These are phyloP conservation scores for Brassica juncea DNA, from an alignment of 345 rosid genomes.

Conservation along the genomic window DNA sequence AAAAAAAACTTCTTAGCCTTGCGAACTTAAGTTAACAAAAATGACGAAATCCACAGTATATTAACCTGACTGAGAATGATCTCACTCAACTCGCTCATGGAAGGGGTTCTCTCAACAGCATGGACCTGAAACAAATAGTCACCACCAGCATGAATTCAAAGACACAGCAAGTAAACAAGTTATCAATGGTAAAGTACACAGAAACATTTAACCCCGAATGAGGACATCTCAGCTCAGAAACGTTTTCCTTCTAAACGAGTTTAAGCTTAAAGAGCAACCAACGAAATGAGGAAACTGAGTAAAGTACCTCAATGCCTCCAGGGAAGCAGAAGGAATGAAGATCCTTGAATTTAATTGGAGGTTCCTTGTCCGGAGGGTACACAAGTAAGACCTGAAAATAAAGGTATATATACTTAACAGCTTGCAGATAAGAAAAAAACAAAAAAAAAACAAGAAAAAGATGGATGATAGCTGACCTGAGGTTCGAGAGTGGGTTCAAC, in stretches of 20 bases:
- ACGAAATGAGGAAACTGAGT: background rate
- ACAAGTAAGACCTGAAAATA: conserved; percentile 78
- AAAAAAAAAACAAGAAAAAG: background rate
- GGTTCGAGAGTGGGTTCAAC: conserved; percentile 82
- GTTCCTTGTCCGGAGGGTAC: conserved; percentile 83
- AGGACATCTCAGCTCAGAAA: background rate
- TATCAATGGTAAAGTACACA: background rate
- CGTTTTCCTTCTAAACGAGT: background rate
- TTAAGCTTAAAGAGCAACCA: background rate
- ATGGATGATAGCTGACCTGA: conserved; percentile 52
- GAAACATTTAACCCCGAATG: background rate
- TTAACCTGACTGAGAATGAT: conserved; percentile 82
- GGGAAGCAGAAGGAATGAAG: conserved; percentile 94
- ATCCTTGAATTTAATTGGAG: conserved; percentile 83
- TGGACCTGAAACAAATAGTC: conserved; percentile 58
- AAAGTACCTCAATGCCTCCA: conserved; percentile 81
- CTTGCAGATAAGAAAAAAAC: background rate
- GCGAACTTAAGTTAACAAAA: conserved; percentile 9
- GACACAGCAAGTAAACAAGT: background rate
- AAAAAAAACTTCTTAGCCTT: background rate
- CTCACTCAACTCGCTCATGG: conserved; percentile 95
- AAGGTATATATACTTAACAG: conserved; percentile 29
- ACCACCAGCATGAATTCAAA: background rate
- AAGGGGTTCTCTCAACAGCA: conserved; percentile 92
- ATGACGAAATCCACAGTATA: background rate